Evolutionary conservation across 2,329 filamentous ascomycete genomes (phyloP), one percentile per base, ranked within the genome.

Genomic region (Pyricularia sp.): DNA sequence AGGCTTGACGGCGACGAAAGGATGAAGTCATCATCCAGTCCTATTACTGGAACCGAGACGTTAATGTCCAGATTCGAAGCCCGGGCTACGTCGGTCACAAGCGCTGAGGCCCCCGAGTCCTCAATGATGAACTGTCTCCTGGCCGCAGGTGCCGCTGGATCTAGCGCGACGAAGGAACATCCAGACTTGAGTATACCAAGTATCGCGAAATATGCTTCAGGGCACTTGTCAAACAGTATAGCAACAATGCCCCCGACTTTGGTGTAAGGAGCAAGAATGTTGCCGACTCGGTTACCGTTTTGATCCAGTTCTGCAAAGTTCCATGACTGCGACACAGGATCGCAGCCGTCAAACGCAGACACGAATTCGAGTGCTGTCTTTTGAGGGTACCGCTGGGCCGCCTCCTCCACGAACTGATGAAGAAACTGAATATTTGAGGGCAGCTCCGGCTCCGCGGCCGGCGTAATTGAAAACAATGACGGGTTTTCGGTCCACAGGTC

Each of bases 221-320:
- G 89, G 70, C 90, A 94, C 75, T 97, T 97, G 69, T 93, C 88
- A 74, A 96, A 96, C 75, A 91, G 93, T 10, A 94, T 84, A 0
- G 88, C 92, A 26, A 97, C 82, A 4, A 94, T 87, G 30, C 80
- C 81, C 0, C 91, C 90, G 0, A 85, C 81, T 0, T 76, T 71
- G 0, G 87, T 84, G 25, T 82, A 77, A 0, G 77, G 72, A 1
- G 81, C 75, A 0, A 97, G 80, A 14, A 94, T 76, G 68, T 90
- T 83, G 0, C 92, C 92, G 20, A 96, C 84, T 71, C 83, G 85
- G 73, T 96, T 94, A 0, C 90, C 91, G 72, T 89, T 85, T 0
- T 82, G 75, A 72, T 97, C 80, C 0, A 97, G 81, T 70, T 94
- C 81, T n/a, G 75, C 75, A 74, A 94, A 97, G 0, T 86, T 91